Evolutionary conservation across 75 land plant genomes (phyloP).

Genomic region (Gnetum montanum): DNA sequence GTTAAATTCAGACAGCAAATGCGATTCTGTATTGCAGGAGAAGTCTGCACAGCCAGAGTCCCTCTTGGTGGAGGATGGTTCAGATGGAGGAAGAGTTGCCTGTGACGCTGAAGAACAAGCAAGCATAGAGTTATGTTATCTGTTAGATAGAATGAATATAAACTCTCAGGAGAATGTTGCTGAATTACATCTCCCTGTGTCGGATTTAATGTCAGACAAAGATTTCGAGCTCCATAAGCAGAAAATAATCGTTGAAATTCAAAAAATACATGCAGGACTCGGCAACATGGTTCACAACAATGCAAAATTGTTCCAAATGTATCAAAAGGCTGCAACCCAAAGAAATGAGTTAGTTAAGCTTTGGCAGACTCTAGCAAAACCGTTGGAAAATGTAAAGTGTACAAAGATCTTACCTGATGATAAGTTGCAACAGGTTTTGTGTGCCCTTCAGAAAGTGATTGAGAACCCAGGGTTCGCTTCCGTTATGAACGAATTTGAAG

Average conservation of each 20-base stretch:
- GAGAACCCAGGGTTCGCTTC: not conserved
- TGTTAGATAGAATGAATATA: not conserved
- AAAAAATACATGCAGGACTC: constrained; percentile 31
- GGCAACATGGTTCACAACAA: constrained; percentile 38
- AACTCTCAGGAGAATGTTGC: not conserved
- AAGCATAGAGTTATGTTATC: not conserved
- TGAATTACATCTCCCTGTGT: not conserved
- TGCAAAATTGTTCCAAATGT: constrained; percentile 36
- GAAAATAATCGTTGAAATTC: constrained; percentile 41
- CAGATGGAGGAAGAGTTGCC: not conserved
- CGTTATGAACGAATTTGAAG: not conserved
- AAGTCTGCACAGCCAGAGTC: not conserved
- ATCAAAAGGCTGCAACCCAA: constrained; percentile 26
- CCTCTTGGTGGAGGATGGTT: too few relatives aligned
- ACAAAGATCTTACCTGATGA: not conserved
- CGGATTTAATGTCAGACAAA: not conserved
- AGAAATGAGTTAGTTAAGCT: constrained; percentile 4
- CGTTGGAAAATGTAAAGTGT: not conserved
- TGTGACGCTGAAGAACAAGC: not conserved
- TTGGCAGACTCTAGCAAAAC: not conserved
- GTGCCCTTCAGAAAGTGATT: not conserved
- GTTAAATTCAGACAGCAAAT: not conserved
- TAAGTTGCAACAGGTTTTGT: not conserved
- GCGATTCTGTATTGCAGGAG: not conserved
- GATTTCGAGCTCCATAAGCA: not conserved